Percentiles rank a stretch among this genome's conserved stretches.
These are phyloP conservation scores for Cercospora beticola DNA, from an alignment of 2,329 filamentous ascomycete species.

Conservation along the genomic window DNA sequence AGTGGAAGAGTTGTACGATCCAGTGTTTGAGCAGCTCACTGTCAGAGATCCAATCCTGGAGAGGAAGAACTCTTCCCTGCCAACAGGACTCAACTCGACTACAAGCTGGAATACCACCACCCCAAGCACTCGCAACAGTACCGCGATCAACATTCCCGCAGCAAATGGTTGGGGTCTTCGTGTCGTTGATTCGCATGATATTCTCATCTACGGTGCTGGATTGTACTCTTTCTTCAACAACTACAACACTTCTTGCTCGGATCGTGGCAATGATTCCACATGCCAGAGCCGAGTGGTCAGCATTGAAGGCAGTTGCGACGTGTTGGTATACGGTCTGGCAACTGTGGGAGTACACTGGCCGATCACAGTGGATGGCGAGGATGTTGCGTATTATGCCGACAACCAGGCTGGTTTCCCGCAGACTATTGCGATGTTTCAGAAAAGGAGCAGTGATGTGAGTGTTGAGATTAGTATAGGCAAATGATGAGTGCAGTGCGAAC, in stretches of 20 bases:
- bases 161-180: neutral
- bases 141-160: neutral
- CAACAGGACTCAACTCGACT: neutral
- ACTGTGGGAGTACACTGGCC: slow-evolving; percentile 45
- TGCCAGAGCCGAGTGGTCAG: slow-evolving; percentile 53
- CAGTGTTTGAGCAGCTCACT: neutral
- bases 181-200: neutral
- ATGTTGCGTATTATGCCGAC: slow-evolving; percentile 47
- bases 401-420: slow-evolving; percentile 50
- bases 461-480: neutral
- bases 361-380: slow-evolving; percentile 46
- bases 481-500: neutral
- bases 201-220: neutral
- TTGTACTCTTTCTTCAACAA: neutral
- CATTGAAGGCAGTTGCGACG: slow-evolving; percentile 44
- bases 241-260: neutral
- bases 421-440: slow-evolving; percentile 44
- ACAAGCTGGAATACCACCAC: neutral
- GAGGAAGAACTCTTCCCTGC: neutral
- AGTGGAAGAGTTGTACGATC: neutral
- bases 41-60: neutral
- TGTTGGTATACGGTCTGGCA: slow-evolving; percentile 46
- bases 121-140: neutral
- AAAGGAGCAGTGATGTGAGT: neutral
- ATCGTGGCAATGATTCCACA: slow-evolving; percentile 47